A percentile compares a stretch with the other conserved stretches of the same genome.
These are phyloP conservation scores for Trichosporon sp. DNA, from an alignment of 1,284 basidiomycete species.

Conservation along the genomic window DNA sequence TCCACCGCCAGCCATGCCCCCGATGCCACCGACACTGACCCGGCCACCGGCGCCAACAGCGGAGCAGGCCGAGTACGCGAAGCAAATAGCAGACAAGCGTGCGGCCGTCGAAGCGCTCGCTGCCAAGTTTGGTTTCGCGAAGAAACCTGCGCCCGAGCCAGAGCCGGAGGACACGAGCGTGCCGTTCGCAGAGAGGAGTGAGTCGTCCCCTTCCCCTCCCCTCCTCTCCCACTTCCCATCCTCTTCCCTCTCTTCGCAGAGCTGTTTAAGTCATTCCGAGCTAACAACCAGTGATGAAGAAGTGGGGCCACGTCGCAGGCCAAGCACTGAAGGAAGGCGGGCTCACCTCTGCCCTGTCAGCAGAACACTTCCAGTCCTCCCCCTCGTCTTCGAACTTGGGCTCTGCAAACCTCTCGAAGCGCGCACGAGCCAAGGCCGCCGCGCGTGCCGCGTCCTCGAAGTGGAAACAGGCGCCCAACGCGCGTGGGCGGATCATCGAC, in stretches of 20 bases:
- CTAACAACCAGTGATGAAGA: conserved; percentile 57
- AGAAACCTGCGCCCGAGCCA: not conserved
- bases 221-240: no score
- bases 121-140: conserved; percentile 42
- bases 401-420: conserved; percentile 42
- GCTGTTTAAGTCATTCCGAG: not conserved
- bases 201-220: conserved; percentile 22
- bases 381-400: not conserved
- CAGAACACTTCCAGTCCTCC: conserved; percentile 62
- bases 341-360: conserved; percentile 80
- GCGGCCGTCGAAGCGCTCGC: conserved; percentile 80
- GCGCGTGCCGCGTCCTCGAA: conserved; percentile 50
- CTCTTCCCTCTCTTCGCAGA: no score
- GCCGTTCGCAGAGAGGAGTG: conserved; percentile 53
- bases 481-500: conserved; percentile 84
- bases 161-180: conserved; percentile 23
- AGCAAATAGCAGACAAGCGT: conserved; percentile 61
- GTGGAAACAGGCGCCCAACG: conserved; percentile 46
- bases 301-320: conserved; percentile 92
- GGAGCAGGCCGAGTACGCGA: conserved; percentile 15
- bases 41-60: not conserved
- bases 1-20: conserved; percentile 24
- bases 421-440: conserved; percentile 47
- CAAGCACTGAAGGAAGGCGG: conserved; percentile 82
- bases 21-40: conserved; percentile 8